Evolutionary conservation across 345 rosid species (phyloP), one percentile per base, ranked within the genome.

Genomic region (Hevea brasiliensis): DNA sequence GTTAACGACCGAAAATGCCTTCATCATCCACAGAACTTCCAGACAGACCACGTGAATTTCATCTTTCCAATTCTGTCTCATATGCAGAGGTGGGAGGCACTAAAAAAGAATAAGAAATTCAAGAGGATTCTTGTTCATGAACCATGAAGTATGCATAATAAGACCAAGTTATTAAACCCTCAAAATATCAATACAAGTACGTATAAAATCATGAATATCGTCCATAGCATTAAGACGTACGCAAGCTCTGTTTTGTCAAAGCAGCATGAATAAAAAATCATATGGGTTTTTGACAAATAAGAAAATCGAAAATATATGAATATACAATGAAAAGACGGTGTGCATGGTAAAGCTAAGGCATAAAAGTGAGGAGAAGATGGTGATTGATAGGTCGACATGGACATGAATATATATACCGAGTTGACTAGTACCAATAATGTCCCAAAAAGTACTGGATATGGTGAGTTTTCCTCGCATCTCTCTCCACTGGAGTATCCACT

Each of bases 281-380:
- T 70, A 29, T 40, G 14, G 27, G 3, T 3, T 70, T 78, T 71
- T n/a, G 23, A 40, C 66, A 66, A 63, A 45, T 55, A 48, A 17
- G 10, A 15, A 61, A 55, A 54, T 59, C 24, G 37, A 57, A 0
- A 27, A 35, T 18, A 8, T 51, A 42, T 24, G 72, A 26, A 71
- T 44, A 47, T 7, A 61, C 58, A 68, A 23, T 42, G 83, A 81
- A 61, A 63, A 60, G 74, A 69, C 47, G 41, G 47, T 60, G 57
- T 84, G 87, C 83, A 74, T 55, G 79, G 68, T 68, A 82, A 85
- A 87, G 89, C 73, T 55, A 71, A 70, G 78, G 84, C 89, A 85
- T 0, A 54, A 77, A 77, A 76, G 72, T 29, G 32, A 83, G 76
- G 75, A 74, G 32, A 83, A 77, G 75, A 74, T 63, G 44, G 51